A percentile compares a stretch with the other conserved stretches of the same genome.
These are phyloP conservation scores for Aspergillus persii DNA, from an alignment of 2,329 filamentous ascomycete species.

Conservation along the genomic window DNA sequence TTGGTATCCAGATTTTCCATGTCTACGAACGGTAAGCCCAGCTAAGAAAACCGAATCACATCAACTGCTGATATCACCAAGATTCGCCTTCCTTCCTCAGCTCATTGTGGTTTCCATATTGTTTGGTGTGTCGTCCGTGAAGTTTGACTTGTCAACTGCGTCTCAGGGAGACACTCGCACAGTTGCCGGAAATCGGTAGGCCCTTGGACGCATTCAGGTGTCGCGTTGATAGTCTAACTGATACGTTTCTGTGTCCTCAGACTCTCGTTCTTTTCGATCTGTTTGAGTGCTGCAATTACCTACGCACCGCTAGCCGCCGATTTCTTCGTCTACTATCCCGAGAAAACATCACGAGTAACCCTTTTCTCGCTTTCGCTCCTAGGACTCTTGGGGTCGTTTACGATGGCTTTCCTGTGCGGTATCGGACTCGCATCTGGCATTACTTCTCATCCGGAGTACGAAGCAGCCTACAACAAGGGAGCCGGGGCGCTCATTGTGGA, in stretches of 20 bases:
- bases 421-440: constrained; percentile 63
- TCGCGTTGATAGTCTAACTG: neutral
- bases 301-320: constrained; percentile 64
- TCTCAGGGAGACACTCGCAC: constrained; percentile 54
- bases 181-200: constrained; percentile 48
- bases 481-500: constrained; percentile 65
- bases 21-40: constrained; percentile 59
- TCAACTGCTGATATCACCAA: constrained; percentile 23
- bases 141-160: constrained; percentile 55
- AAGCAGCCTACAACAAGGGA: constrained; percentile 55
- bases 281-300: constrained; percentile 62
- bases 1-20: constrained; percentile 67
- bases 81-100: constrained; percentile 64
- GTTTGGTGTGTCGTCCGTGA: constrained; percentile 58
- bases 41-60: neutral
- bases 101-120: constrained; percentile 60
- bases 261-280: constrained; percentile 69
- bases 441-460: constrained; percentile 52
- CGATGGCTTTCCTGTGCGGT: constrained; percentile 60
- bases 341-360: constrained; percentile 50
- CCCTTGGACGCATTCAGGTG: neutral
- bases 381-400: constrained; percentile 58
- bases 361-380: constrained; percentile 58
- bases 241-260: constrained; percentile 16
- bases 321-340: constrained; percentile 66